Evolutionary conservation across 768 basidiomycete genomes (phyloP), one percentile per base, ranked within the genome.

Genomic region (Russula dissimulans): DNA sequence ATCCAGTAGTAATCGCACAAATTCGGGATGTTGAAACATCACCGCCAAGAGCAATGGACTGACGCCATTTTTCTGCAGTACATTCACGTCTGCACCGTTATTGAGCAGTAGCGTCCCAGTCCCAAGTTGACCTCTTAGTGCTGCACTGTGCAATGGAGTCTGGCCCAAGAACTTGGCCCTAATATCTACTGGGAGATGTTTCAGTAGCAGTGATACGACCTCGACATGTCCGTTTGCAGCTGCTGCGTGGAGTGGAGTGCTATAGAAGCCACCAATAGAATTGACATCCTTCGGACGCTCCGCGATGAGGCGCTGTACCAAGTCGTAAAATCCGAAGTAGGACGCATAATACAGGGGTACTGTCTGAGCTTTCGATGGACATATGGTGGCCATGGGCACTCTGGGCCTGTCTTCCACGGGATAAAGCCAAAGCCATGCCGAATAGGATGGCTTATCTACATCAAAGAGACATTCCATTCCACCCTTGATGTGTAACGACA

Each of bases 361-460:
- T 18, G 29, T 42, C n/a, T 18, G 4, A 11, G 52, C 39, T 42
- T 32, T 29, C 26, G 29, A 4, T 8, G 39, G 51, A 4, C 3
- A 7, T 5, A 17, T 17, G 2, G 29, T 17, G 3, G 1, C 4
- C 29, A 31, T 42, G 15, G 26, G 31, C 34, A 1, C 10, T 18
- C 2, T 2, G 26, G 0, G 5, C 15, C 29, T 12, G 0, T 53
- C 41, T n/a, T 41, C 26, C 39, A 34, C 11, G 41, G 22, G 22
- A 26, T 54, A 18, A n/a, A 54, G n/a, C 53, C 53, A 42, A 18
- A 54, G 17, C 53, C 53, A 54, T 11, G 41, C 22, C 14, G 41
- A 4, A 18, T 32, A 54, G 42, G 42, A 29, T 17, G 29, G 41
- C n/a, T 32, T 18, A 17, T 31, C 53, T 12, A 4, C 29, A 8